Evolutionary conservation across 257 asterid genomes (phyloP).

Genomic region (Voacanga thouarsii): DNA sequence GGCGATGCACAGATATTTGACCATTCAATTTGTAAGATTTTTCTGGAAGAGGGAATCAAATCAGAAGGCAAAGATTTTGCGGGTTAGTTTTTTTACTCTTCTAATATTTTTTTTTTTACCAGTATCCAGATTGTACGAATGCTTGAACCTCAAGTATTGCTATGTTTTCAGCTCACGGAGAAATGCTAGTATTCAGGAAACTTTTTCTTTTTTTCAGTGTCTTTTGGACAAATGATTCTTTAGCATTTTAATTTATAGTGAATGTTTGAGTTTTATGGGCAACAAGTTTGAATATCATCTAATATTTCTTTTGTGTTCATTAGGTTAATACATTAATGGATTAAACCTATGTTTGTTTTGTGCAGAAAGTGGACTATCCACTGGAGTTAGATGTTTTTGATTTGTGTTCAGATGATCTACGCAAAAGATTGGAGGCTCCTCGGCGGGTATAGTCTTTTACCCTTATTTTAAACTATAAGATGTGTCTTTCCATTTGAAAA

Average conservation of each 20-base stretch:
- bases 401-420: conserved; percentile 88
- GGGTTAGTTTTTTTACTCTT: conserved; percentile 46
- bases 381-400: conserved; percentile 86
- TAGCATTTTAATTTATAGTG: neutral
- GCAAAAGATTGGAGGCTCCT: conserved; percentile 80
- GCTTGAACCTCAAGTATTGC: neutral
- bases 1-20: conserved; percentile 73
- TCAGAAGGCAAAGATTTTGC: conserved; percentile 95
- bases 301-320: neutral
- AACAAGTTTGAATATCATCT: neutral
- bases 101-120: neutral
- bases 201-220: neutral
- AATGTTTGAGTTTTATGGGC: neutral
- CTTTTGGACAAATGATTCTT: neutral
- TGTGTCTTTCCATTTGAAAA: neutral
- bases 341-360: neutral
- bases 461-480: conserved; percentile 13
- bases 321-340: neutral
- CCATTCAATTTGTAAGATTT: conserved; percentile 91
- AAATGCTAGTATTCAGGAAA: neutral
- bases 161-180: neutral
- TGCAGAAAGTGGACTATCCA: conserved; percentile 99
- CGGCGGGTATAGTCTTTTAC: conserved; percentile 56
- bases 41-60: conserved; percentile 99
- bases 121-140: neutral